Conservation (phyloP, 495 filamentous ascomycete genomes). For the Aspergillus biplanus region DNA sequence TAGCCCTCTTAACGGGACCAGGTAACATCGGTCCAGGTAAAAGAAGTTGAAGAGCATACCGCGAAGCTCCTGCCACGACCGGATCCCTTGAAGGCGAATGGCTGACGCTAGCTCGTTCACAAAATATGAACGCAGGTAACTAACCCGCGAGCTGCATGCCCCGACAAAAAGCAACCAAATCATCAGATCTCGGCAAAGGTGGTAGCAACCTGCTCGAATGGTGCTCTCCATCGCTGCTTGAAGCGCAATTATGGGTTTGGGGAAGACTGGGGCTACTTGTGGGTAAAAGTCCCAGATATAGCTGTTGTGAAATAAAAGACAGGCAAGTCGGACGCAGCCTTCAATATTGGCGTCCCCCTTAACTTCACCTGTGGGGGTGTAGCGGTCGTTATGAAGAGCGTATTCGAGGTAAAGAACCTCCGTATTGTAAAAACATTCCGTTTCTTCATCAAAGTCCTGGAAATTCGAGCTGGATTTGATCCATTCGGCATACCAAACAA, state of each 20-base stretch:
- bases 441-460: conserved; percentile 43
- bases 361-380: conserved; percentile 63
- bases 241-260: conserved; percentile 44
- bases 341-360: conserved; percentile 56
- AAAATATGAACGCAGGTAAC: conserved; percentile 40
- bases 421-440: conserved; percentile 51
- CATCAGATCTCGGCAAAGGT: conserved; percentile 42
- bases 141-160: conserved; percentile 38
- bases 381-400: conserved; percentile 49
- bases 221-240: conserved; percentile 42
- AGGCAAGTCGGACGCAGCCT: conserved; percentile 47
- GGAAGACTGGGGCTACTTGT: conserved; percentile 41
- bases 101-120: conserved; percentile 40
- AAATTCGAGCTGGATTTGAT: conserved; percentile 38
- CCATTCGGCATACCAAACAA: conserved; percentile 50
- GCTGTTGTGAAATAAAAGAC: conserved; percentile 51
- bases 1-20: conserved; percentile 36
- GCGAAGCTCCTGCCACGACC: conserved; percentile 44
- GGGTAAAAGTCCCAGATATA: conserved; percentile 54
- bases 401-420: conserved; percentile 52
- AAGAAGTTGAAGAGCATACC: conserved; percentile 43
- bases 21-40: conserved; percentile 46
- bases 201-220: conserved; percentile 40
- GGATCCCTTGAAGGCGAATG: conserved; percentile 34
- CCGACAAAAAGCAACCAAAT: conserved; percentile 50